Evolutionary conservation across 805 yeast species (phyloP), one percentile per base, ranked within the genome.

Genomic region (Monosporozyma unispora): DNA sequence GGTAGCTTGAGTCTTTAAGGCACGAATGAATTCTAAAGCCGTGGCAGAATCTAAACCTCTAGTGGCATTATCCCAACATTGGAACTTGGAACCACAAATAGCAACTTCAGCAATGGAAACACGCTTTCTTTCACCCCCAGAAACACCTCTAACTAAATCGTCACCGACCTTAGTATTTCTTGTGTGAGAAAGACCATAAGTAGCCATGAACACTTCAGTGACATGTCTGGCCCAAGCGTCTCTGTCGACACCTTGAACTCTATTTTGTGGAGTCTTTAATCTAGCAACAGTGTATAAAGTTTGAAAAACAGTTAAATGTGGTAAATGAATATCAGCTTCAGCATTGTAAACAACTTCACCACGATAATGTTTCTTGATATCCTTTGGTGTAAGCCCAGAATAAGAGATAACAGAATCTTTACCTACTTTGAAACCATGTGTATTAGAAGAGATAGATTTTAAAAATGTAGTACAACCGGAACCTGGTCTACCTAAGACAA

Each of bases 81-180:
- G 81, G 47, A 83, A 70, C 45, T 77, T 70, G 28, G 87, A 83
- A 29, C 82, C 79, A 46, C 81, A 73, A 43, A 84, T 76, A 44
- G 84, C 69, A 2, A 85, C 86, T 68, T 86, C 95, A 11, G 89
- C 87, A 58, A 86, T 81, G 11, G 91, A 82, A 3, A 86, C 91
- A 71, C 95, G 79, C 68, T 85, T 84, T 56, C 95, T 72, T 69
- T 86, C 93, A 73, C 95, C 93, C 60, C 95, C 91, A 48, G 91
- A 81, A 42, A 83, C 86, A 70, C 88, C 86, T 63, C 87, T 75
- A 29, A 82, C 74, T 38, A 74, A 70, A 53, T 79, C 84, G 58
- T 73, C 74, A 53, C 85, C 85, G 40, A 80, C 84, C 53, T 75
- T 76, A n/a, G 84, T 79, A 61, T 77, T 70, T 52, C 72, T 70